Evolutionary conservation across 2,329 filamentous ascomycete genomes (phyloP).

Genomic region (Verticillium tricorpus): DNA sequence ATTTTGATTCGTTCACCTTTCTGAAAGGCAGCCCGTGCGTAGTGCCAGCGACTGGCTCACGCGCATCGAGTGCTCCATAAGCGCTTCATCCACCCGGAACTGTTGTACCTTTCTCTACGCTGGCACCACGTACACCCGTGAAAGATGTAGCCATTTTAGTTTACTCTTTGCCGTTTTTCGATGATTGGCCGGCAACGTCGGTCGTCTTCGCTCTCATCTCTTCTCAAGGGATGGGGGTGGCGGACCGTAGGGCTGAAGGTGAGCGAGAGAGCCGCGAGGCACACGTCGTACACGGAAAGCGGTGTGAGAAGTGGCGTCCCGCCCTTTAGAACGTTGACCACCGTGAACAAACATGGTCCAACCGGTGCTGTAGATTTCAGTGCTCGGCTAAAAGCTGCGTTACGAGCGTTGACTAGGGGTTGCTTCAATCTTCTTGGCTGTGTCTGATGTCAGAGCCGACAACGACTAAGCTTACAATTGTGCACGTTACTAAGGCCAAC

Average conservation of each 20-base stretch:
- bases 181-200: background rate
- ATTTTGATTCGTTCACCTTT: no score
- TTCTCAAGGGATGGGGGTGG: background rate
- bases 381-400: background rate
- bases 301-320: background rate
- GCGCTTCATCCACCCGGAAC: background rate
- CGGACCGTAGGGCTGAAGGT: background rate
- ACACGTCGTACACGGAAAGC: background rate
- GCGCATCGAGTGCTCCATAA: background rate
- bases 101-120: background rate
- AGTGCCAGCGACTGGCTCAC: background rate
- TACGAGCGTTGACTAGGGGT: no score
- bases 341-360: background rate
- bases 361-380: no score
- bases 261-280: background rate
- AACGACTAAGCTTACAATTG: no score
- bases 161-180: background rate
- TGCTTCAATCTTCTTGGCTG: no score
- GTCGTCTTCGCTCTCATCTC: background rate
- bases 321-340: background rate
- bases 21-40: no score
- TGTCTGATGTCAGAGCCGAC: no score
- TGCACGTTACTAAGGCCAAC: no score
- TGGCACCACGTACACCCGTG: background rate
- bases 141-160: background rate